Evolutionary conservation across 2,329 filamentous ascomycete species (phyloP), one percentile per base, ranked within the genome.

Genomic region (Sclerotinia minor): DNA sequence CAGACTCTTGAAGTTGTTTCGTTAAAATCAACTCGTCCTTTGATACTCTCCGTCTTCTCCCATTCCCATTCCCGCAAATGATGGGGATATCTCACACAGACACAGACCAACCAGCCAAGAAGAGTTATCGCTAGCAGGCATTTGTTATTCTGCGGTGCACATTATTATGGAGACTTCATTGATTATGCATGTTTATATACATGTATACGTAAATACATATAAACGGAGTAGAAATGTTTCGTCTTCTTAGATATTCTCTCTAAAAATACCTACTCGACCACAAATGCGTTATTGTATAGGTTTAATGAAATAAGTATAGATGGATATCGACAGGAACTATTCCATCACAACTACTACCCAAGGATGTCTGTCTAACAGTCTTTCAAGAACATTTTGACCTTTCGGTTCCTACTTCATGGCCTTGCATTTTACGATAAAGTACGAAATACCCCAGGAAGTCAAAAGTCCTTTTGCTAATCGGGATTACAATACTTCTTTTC

Each of bases 1-100:
- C 49, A 58, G 44, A 17, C 59, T 44, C 15, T 26, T 66, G 9
- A 41, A 38, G 45, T 26, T 50, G 44, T 66, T 60, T 60, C 44
- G 41, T 66, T 9, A 49, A 41, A 41, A 59, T 49, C 32, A 60
- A 57, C 41, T 50, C 45, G n/a, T 21, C 32, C n/a, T 35, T 29
- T 9, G 8, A 57, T 19, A 32, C 13, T 50, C 38, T 17, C 13
- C 38, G 38, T 41, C 38, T 41, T 41, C 38, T 41, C 19, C 55
- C 24, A 44, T 59, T 45, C 55, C 32, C 38, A 44, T 59, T 45
- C 55, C 54, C 38, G 24, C 55, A 45, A 41, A 59, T 45, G 57
- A 59, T 59, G 38, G 41, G 19, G 24, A 41, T 35, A 21, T 50
- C n/a, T 19, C 32, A 50, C 53, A 55, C 53, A 49, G 32, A 38